Evolutionary conservation across 495 filamentous ascomycete genomes (phyloP).

Genomic region (Rostrohypoxylon terebratum): DNA sequence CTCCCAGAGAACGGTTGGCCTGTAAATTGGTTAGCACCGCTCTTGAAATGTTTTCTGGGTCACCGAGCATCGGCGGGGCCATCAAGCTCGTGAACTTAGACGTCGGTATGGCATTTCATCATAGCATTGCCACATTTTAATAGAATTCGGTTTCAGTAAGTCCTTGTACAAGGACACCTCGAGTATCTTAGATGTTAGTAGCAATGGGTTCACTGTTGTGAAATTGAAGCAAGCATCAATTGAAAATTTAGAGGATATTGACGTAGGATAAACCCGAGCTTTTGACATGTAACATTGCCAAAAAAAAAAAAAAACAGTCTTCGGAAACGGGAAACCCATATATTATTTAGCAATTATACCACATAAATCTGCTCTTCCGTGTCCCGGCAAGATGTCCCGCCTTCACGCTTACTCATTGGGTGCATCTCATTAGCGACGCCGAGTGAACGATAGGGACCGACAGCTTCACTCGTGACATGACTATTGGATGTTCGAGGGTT

Average conservation of each 20-base stretch:
- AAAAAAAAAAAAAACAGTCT: not conserved
- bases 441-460: slow-evolving; percentile 38
- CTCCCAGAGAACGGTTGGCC: not conserved
- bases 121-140: too few relatives aligned
- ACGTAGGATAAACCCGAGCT: not conserved
- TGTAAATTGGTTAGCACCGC: not conserved
- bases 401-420: slow-evolving; percentile 1
- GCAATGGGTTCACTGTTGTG: too few relatives aligned
- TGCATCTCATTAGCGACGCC: slow-evolving; percentile 28
- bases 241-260: not conserved
- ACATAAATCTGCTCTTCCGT: slow-evolving; percentile 11
- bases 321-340: not conserved
- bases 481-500: slow-evolving; percentile 22
- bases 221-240: too few relatives aligned
- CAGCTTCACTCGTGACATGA: slow-evolving; percentile 22
- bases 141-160: too few relatives aligned
- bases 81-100: not conserved
- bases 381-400: not conserved
- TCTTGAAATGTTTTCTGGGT: not conserved
- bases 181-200: too few relatives aligned
- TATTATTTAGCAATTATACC: not conserved
- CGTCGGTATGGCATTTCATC: too few relatives aligned
- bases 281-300: too few relatives aligned
- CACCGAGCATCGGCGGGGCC: not conserved
- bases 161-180: too few relatives aligned